Evolutionary conservation across 164 flowering plant genomes (phyloP), one percentile per base, ranked within the genome.

Genomic region (Vitis cinerea): DNA sequence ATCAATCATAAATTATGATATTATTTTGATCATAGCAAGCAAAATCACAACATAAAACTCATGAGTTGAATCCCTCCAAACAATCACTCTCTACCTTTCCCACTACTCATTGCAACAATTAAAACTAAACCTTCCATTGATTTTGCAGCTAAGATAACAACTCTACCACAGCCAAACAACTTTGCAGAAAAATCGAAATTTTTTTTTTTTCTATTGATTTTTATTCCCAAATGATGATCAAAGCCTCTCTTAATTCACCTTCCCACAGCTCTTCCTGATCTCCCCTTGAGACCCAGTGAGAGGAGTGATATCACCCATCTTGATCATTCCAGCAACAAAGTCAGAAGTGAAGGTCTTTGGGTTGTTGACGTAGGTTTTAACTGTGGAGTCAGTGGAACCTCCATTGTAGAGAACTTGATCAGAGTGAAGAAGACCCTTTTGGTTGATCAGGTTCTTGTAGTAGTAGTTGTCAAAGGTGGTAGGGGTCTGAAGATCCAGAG

Each of bases 231-330:
- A 23, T 23, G 27, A 37, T 37, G 44, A 37, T 37, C 44, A 37
- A 31, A 37, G 44, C 49, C 53, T 51, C 62, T n/a, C 23, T 60
- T 66, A 84, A 52, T 82, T 82, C 0, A 16, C 7, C 58, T 63
- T 72, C 61, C 81, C 29, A 61, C 84, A 85, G 15, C 72, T 77
- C 67, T 51, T 79, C 58, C 88, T 63, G 3, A 84, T 74, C 66
- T 84, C 75, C 3, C 88, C 86, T 0, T n/a, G 60, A 5, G 84
- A 68, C 44, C 88, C 88, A 10, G 86, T 85, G 53, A 85, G 82
- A 3, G 82, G 84, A 7, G 63, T 49, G 27, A 78, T 74, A 49
- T 82, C 75, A 4, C 85, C 88, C 85, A 84, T 82, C 55, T 72
- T 85, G 48, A 81, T 71, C 82, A 85, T 85, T 0, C 84, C 85